Evolutionary conservation across 305 asterid genomes (phyloP), one percentile per base, ranked within the genome.

Genomic region (Fraxinus floribunda): DNA sequence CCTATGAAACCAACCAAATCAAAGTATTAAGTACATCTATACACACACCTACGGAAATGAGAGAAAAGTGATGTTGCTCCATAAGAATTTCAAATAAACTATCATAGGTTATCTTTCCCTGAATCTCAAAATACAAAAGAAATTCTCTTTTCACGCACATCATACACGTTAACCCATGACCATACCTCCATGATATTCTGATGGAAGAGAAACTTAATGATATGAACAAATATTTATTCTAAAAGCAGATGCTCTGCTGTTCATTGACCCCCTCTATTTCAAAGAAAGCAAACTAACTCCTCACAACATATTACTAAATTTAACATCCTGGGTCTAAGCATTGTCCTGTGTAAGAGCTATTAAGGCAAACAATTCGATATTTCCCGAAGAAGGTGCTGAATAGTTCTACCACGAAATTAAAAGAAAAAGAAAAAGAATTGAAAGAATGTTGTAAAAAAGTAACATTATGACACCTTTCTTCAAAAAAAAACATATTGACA

Each of bases 1-100:
- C 89, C 97, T 93, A 77, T 57, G 60, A 52, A 22, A 77, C 82
- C 74, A 84, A 73, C 76, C 77, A 74, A 44, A 26, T 30, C 20
- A 46, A 80, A 30, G 3, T 15, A 71, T 7, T 16, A 57, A 22
- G 29, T 29, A 46, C 46, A 66, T n/a, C 18, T 55, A 38, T 36
- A 57, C 74, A 29, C 16, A 46, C 32, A 82, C 9, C 3, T 41
- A 6, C 29, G 35, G n/a, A 49, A 18, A 78, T 41, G 10, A 77
- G 52, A 7, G 68, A 57, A 57, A 57, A 57, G 29, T 18, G 11
- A 57, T n/a, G 68, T 18, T 57, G 29, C 68, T 57, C 29, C 68
- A 57, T 57, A 57, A 77, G 11, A 62, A 62, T 68, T 44, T 15
- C 78, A 46, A 7, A 64, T 11, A 29, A 11, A 49, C 38, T 71